Percentiles rank a stretch among this genome's conserved stretches.
phyloP scores from a whole-genome alignment of 106 monocot genomes.

The Dendrobium catenatum region DNA sequence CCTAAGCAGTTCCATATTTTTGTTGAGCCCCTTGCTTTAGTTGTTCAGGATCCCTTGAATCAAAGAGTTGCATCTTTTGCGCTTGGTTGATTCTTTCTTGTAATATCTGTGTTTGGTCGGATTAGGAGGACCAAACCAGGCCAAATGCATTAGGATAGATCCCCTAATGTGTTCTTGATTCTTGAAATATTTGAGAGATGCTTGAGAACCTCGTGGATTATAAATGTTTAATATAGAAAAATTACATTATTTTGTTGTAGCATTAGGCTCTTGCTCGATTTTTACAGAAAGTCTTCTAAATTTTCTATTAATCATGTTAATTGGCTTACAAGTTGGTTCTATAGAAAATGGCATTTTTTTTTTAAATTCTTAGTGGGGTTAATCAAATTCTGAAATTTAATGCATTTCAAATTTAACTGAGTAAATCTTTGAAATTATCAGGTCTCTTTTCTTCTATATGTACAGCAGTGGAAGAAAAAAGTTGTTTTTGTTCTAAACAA shows the following conservation, averaged over 20 bases:
- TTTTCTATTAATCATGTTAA: neutral
- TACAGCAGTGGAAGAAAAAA: slow-evolving; percentile 95
- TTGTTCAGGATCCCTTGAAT: too few species aligned
- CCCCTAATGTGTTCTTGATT: too few species aligned
- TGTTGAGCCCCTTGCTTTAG: too few species aligned
- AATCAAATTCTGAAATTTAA: neutral
- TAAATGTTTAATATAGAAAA: neutral
- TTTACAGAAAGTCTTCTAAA: neutral
- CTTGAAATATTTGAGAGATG: neutral
- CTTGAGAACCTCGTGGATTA: neutral
- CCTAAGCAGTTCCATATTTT: too few species aligned
- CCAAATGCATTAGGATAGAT: neutral
- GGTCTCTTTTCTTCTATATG: slow-evolving; percentile 80
- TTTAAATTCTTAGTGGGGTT: neutral
- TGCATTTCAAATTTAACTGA: neutral
- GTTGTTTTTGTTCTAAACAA: slow-evolving; percentile 94
- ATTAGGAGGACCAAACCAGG: neutral
- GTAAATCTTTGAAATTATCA: slow-evolving; percentile 20
- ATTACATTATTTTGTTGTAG: neutral
- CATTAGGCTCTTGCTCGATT: neutral
- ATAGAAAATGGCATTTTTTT: neutral
- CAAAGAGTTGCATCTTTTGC: too few species aligned
- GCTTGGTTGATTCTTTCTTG: too few species aligned
- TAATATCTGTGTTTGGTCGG: too few species aligned
- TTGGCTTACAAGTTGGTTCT: neutral